Base-by-base conservation (phyloP, 495 filamentous ascomycete genomes). In the Penicillium silybi region DNA sequence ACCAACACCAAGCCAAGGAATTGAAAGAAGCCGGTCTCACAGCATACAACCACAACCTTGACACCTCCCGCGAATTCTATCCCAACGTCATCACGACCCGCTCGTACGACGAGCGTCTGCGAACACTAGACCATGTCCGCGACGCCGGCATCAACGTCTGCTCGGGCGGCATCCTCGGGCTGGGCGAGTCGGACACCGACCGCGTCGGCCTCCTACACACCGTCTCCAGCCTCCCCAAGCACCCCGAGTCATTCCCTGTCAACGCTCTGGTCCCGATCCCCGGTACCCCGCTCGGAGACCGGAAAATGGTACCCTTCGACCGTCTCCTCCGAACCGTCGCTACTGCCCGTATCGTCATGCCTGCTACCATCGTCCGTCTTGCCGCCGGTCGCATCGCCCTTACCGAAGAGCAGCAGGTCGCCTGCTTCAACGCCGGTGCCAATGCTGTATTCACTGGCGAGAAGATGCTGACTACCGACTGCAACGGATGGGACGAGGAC, bases 401-500 rank as follows among this genome's bases (percentile, higher is more conserved):
- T 70, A 72, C 76, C 16, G 89, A 95, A 71, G 88, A 89, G 66
- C 84, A 92, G 72, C 89, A 95, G 70, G 80, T 87, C 18, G 65
- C 89, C 52, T 92, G 89, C 61, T 95, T 92, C 67, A 80, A 85
- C 77, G 88, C 89, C 0, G 89, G 89, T 22, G 89, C 89, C 0
- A 95, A 95, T 63, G 89, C 89, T 11, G 81, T 95, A 7, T 95
- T 95, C 66, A 95, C 89, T 1, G 89, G 89, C 17, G 89, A 95
- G 72, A 92, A 89, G 78, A 92, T 95, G 89, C 61, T 92, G 73
- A 95, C 89, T 16, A 92, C 89, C 0, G 86, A 87, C 48, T 92
- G 88, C 63, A 90, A 85, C 54, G 89, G 89, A 4, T 95, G 88
- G 87, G 89, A 90, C 54, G 87, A 91, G 69, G 89, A 95, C 57